Evolutionary conservation across 176 grass and related monocot genomes (phyloP).

Genomic region (Echinochloa phyllopogon): DNA sequence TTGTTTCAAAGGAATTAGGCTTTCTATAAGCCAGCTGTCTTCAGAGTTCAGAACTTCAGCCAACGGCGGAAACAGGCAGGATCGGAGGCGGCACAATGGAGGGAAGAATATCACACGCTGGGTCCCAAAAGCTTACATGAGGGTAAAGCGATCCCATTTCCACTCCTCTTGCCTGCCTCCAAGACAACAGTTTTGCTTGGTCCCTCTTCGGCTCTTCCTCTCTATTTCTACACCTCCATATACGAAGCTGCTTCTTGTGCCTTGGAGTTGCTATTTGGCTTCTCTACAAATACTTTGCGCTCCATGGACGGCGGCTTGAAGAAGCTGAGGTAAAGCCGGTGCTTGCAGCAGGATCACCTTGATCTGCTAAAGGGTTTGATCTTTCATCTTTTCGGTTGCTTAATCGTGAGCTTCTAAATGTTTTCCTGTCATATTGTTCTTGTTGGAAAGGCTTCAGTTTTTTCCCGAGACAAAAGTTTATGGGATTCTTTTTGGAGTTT

Average conservation of each 20-base stretch:
- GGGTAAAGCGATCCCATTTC: slow-evolving; percentile 63
- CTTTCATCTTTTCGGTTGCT: neutral
- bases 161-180: slow-evolving; percentile 49
- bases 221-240: slow-evolving; percentile 21
- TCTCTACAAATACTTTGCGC: slow-evolving; percentile 54
- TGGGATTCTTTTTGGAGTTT: neutral
- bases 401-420: slow-evolving; percentile 34
- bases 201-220: neutral
- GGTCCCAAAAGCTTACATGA: slow-evolving; percentile 43
- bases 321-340: slow-evolving; percentile 34
- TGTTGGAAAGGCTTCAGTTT: neutral
- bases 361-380: slow-evolving; percentile 36
- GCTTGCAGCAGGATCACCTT: slow-evolving; percentile 6
- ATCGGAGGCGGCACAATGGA: slow-evolving; percentile 4
- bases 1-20: neutral
- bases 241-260: slow-evolving; percentile 32
- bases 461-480: neutral
- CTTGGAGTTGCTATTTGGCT: slow-evolving; percentile 29
- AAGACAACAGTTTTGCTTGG: slow-evolving; percentile 39
- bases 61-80: slow-evolving; percentile 17
- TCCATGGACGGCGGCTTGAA: slow-evolving; percentile 40
- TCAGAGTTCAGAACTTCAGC: slow-evolving; percentile 42
- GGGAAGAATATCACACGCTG: slow-evolving; percentile 33
- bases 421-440: neutral
- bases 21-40: slow-evolving; percentile 31